Base-by-base conservation (phyloP, 116 monocot species). In the Phalaenopsis hybrid region DNA sequence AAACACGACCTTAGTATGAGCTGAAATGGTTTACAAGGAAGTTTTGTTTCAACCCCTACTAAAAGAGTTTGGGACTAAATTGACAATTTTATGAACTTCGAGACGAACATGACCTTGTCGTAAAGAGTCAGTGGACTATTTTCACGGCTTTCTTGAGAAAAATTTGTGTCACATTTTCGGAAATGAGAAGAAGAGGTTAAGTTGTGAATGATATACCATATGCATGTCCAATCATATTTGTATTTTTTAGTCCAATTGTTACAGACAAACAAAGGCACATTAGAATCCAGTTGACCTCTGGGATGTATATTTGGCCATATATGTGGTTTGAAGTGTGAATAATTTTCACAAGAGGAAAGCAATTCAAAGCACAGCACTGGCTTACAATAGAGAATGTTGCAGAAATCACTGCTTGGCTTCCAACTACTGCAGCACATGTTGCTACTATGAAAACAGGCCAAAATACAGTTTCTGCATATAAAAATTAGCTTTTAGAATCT, bases 181-280 rank as follows among this genome's bases (percentile, higher is more conserved):
- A 12, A 52, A 52, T 52, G 52, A 52, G 13, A 52, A 52, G 52
- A 52, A 13, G 0, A 52, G 3, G 12, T 3, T 52, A 13, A 52
- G 52, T 52, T 12, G 52, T 52, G 12, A 52, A 52, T 52, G 23
- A 1, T 48, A 63, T 90, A 96, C 96, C 93, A 83, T 91, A 96
- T 74, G 96, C 96, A 88, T 93, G 86, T 49, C 90, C 93, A 46
- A 96, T 96, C 57, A 80, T 82, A 82, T 86, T 91, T 12, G 88
- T 89, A 80, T 89, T 81, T 81, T 81, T 72, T 48, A 85, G 73
- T 59, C 89, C 89, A 65, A 89, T 33, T 10, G 86, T 91, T 48
- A 87, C 74, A 37, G 89, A 84, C 34, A 91, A 79, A 74, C 91
- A 91, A 17, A 91, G 80, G 55, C 85, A 83, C 92, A 92, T 89